Conservation (phyloP, 2,329 filamentous ascomycete species). For the Aspergillus ochraceus region DNA sequence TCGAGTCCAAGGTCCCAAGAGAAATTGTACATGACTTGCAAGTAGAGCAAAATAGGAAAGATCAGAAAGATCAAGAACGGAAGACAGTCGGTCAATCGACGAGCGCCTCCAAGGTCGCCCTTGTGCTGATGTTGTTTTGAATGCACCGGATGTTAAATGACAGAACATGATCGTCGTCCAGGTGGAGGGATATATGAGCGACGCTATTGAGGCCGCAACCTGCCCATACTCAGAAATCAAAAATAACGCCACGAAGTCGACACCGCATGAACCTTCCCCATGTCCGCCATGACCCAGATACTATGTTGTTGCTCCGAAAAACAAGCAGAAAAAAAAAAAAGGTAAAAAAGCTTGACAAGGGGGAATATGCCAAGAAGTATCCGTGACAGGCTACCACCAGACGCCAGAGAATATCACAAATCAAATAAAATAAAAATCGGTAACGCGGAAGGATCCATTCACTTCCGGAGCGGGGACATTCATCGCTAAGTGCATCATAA, state of each 20-base stretch:
- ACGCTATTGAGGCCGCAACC: constrained; percentile 15
- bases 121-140: not conserved
- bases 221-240: constrained; percentile 12
- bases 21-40: not conserved
- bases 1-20: not conserved
- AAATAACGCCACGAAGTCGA: constrained; percentile 15
- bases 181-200: constrained; percentile 8
- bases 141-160: not conserved
- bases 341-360: constrained; percentile 18
- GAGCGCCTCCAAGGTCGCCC: not conserved
- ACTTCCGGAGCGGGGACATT: constrained; percentile 6
- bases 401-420: constrained; percentile 23
- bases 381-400: constrained; percentile 24
- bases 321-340: constrained; percentile 23
- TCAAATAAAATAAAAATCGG: constrained; percentile 19
- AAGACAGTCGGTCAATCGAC: not conserved
- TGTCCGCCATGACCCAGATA: constrained; percentile 19
- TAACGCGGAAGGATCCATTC: constrained; percentile 1
- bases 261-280: constrained; percentile 18
- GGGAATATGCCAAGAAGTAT: constrained; percentile 26
- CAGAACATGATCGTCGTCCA: constrained; percentile 16
- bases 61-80: not conserved
- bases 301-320: constrained; percentile 6
- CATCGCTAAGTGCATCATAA: constrained; percentile 15
- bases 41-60: not conserved